These are phyloP conservation scores for Neospora caninum DNA, from an alignment of 169 alveolate species.

Conservation along the genomic window DNA sequence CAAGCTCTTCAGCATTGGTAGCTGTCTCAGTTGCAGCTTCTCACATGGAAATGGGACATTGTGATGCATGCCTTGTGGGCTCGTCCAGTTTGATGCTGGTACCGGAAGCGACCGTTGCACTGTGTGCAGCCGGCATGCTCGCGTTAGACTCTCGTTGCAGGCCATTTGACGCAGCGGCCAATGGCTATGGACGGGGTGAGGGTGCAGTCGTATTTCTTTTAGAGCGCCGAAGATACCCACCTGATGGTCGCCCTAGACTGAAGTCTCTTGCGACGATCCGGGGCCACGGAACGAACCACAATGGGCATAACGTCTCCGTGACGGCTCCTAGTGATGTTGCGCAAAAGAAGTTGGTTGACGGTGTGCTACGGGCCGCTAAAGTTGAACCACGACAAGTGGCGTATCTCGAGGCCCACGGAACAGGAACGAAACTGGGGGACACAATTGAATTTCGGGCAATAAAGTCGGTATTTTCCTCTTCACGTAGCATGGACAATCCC, in stretches of 20 bases:
- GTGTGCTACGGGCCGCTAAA: slow-evolving; percentile 68
- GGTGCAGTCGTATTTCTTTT: slow-evolving; percentile 74
- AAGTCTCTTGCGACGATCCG: slow-evolving; percentile 68
- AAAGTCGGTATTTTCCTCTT: slow-evolving; percentile 72
- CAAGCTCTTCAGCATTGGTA: slow-evolving; percentile 76
- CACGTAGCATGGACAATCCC: slow-evolving; percentile 70
- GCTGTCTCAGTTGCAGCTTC: slow-evolving; percentile 72
- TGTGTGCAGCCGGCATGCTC: slow-evolving; percentile 77
- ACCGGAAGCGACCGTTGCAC: slow-evolving; percentile 74
- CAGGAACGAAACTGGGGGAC: slow-evolving; percentile 83
- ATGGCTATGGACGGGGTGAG: slow-evolving; percentile 78
- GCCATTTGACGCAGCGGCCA: slow-evolving; percentile 78
- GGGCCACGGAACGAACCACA: slow-evolving; percentile 75
- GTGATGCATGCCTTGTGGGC: slow-evolving; percentile 76
- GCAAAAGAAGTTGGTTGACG: slow-evolving; percentile 70
- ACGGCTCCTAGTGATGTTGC: slow-evolving; percentile 80
- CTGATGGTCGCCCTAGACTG: neutral
- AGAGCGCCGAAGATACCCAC: neutral
- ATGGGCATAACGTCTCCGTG: slow-evolving; percentile 72
- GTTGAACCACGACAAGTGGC: slow-evolving; percentile 67
- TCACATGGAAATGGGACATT: slow-evolving; percentile 46
- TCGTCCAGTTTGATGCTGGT: slow-evolving; percentile 74
- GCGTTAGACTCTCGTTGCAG: slow-evolving; percentile 73
- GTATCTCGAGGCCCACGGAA: slow-evolving; percentile 79
- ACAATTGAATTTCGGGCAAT: slow-evolving; percentile 78